phyloP scores from a whole-genome alignment of 352 stramenopile genomes.

The Saprolegnia diclina region DNA sequence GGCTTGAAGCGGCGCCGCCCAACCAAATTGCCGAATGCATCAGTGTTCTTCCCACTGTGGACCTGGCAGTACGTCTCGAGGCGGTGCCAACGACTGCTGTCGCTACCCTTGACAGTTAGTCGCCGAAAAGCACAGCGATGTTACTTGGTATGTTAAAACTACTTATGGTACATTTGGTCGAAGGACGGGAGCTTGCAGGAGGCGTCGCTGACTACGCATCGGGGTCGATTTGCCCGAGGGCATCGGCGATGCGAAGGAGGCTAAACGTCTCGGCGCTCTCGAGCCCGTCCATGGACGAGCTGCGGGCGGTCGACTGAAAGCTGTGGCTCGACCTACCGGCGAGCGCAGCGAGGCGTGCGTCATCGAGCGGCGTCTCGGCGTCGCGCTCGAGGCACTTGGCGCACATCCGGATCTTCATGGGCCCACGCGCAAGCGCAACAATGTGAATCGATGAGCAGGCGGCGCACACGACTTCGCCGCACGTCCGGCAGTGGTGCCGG shows the following conservation, averaged over 20 bases:
- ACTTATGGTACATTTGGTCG: too few species aligned
- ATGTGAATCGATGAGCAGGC: slow-evolving; percentile 10
- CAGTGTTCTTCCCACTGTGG: too few species aligned
- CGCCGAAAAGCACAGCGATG: background rate
- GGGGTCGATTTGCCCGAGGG: background rate
- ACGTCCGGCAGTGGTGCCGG: slow-evolving; percentile 87
- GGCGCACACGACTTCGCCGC: slow-evolving; percentile 71
- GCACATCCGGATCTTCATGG: slow-evolving; percentile 20
- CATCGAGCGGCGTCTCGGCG: background rate
- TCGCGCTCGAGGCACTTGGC: background rate
- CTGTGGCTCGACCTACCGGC: background rate
- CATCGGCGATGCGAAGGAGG: background rate
- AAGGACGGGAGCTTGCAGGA: too few species aligned
- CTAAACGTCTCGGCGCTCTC: slow-evolving; percentile 11
- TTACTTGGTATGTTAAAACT: too few species aligned
- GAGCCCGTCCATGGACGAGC: background rate
- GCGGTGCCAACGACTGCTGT: too few species aligned
- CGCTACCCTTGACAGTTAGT: too few species aligned
- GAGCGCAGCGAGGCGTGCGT: background rate
- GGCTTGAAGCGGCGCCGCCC: too few species aligned
- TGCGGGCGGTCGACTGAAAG: background rate
- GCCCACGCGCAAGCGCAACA: background rate
- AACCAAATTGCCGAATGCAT: too few species aligned
- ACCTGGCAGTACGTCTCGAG: too few species aligned
- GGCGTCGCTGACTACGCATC: background rate